phyloP scores from a whole-genome alignment of 2,329 filamentous ascomycete genomes.

The Fusarium temperatum region DNA sequence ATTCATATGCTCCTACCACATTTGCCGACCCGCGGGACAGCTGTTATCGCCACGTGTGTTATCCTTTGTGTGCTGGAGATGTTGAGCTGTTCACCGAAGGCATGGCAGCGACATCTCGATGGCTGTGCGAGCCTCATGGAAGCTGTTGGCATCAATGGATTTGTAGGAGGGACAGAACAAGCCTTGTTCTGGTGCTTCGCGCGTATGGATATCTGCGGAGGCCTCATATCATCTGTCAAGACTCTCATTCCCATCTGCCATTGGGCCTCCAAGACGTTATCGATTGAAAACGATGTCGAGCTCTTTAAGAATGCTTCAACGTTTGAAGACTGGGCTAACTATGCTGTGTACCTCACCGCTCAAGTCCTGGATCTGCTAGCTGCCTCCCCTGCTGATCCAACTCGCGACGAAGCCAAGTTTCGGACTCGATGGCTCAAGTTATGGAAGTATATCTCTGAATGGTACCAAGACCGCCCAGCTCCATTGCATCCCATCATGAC shows the following conservation, averaged over 20 bases:
- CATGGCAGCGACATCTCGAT: conserved; percentile 61
- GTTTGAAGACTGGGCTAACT: conserved; percentile 61
- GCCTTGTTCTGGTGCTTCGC: conserved; percentile 65
- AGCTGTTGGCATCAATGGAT: conserved; percentile 60
- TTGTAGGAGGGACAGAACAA: conserved; percentile 58
- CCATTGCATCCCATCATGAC: conserved; percentile 49
- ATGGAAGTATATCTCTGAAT: conserved; percentile 52
- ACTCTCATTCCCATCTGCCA: conserved; percentile 58
- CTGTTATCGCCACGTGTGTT: conserved; percentile 62
- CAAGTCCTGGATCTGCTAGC: conserved; percentile 53
- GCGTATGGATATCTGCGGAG: conserved; percentile 64
- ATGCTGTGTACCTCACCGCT: conserved; percentile 58
- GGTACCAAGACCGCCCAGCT: conserved; percentile 50
- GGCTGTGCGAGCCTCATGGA: conserved; percentile 61
- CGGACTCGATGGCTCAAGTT: conserved; percentile 49
- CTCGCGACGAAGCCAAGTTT: conserved; percentile 39
- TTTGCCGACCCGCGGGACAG: conserved; percentile 56
- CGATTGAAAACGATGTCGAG: conserved; percentile 44
- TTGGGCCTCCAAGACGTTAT: conserved; percentile 52
- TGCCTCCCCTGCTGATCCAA: conserved; percentile 25
- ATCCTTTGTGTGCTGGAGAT: conserved; percentile 65
- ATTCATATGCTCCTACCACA: conserved; percentile 59
- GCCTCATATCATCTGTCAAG: conserved; percentile 59
- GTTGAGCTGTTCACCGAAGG: conserved; percentile 58
- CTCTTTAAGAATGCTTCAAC: conserved; percentile 48